Base-by-base conservation (phyloP, 768 basidiomycete genomes). In the Dioszegia aurantiaca region DNA sequence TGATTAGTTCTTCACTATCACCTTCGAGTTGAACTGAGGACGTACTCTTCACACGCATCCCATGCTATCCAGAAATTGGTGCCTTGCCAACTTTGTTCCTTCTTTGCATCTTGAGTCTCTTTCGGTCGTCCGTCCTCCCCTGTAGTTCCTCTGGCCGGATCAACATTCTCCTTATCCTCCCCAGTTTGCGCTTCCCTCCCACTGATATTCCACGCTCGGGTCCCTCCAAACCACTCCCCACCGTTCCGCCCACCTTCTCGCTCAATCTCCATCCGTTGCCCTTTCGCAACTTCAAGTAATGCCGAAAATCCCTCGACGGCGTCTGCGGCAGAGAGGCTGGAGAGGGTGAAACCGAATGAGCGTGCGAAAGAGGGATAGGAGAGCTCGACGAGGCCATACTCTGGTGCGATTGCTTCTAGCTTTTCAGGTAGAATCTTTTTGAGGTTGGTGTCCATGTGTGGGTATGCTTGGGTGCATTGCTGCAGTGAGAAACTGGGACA, bases 401-500 rank as follows among this genome's bases (percentile, higher is more conserved):
- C 91, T 0, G 94, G 93, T 1, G 90, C 90, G 53, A 95, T 87
- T 42, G 86, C 83, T 53, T 90, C 86, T 3, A 99, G 83, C 72
- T 93, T 91, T 49, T 83, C 80, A 31, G 87, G 83, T 12, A 99
- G 81, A 16, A 83, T 80, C 45, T 83, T 82, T 77, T 95, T 98
- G 60, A 98, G 83, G 69, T 91, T 89, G 79, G 90, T 87, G 73
- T 95, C 91, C 95, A 99, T 99, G 72, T 97, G 92, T 0, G 87
- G 79, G 70, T 90, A 94, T 2, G 88, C 82, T 68, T 99, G 93
- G 65, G 95, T 92, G 16, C 91, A 93, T 76, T 99, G 93, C 1
- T 84, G 82, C 65, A 97, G 84, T 2, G 94, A 97, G 75, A 97
- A 94, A 2, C 94, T 97, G 63, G n/a, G 16, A 5, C 9, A 14